Base-by-base conservation (phyloP, 202 grass and related monocot genomes). In the Elaeis oleifera region DNA sequence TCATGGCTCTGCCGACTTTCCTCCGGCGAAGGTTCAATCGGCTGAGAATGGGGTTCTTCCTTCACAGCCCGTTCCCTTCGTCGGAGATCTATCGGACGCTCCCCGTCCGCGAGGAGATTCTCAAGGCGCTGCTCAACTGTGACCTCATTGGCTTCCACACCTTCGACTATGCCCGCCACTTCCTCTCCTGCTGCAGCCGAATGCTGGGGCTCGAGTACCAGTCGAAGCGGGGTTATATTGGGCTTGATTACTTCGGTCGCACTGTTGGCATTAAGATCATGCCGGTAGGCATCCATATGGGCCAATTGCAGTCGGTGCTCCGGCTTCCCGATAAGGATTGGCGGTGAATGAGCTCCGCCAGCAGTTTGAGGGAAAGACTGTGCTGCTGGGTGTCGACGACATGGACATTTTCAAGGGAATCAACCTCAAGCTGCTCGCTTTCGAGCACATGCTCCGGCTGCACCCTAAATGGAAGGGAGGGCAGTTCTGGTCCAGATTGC, bases 171-270 rank as follows among this genome's bases (percentile, higher is more conserved):
- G 85, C 85, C 53, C 70, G 85, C 0, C 85, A 89, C 74, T 89
- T 89, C 63, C 85, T 89, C 3, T 81, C 85, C 53, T 89, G 85
- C 49, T 89, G 85, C 78, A 84, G 85, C 63, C 81, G 81, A 66
- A 84, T 89, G 85, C 81, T 89, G 9, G 85, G 85, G 16, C 59
- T 89, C 50, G 85, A 89, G 67, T 84, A 89, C 74, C 81, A 89
- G 9, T 89, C 85, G 53, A 89, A 89, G 71, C 83, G 85, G 52
- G 85, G 85, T 0, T 89, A 89, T 50, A 89, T 89, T 27, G 85
- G 81, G 0, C 67, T 89, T 6, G 85, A 89, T 32, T 89, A 89
- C 71, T 89, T 75, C 54, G 85, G 85, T 51, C 81, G 85, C 58
- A 89, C 74, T 0, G 75, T 89, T n/a, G 81, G 81, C 25, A 81